phyloP scores from a whole-genome alignment of 345 rosid genomes.

The Toxicodendron radicans region DNA sequence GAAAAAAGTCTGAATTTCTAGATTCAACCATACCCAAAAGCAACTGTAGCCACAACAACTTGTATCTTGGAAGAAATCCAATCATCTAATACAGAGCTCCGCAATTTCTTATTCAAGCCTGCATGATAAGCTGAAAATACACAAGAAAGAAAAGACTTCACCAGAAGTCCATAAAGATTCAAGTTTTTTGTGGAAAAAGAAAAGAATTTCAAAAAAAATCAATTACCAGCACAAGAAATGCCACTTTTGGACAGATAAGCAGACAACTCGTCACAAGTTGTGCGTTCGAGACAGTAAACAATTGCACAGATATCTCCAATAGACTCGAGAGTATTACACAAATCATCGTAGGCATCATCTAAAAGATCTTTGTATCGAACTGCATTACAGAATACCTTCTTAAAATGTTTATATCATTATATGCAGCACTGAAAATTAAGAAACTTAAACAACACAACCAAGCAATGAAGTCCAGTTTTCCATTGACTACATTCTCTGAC shows the following conservation, averaged over 20 bases:
- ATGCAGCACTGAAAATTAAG: background rate
- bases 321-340: constrained; percentile 64
- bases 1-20: background rate
- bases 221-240: constrained; percentile 83
- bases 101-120: constrained; percentile 73
- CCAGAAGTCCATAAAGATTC: background rate
- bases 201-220: background rate
- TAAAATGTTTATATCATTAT: constrained; percentile 29
- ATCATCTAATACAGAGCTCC: constrained; percentile 81
- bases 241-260: constrained; percentile 67
- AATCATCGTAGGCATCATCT: constrained; percentile 70
- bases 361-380: constrained; percentile 91
- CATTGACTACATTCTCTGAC: background rate
- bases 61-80: constrained; percentile 92
- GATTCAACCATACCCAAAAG: constrained; percentile 78
- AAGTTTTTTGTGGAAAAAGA: constrained; percentile 1
- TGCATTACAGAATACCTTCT: constrained; percentile 41
- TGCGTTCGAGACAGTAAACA: constrained; percentile 92
- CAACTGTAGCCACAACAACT: constrained; percentile 97
- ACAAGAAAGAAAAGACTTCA: constrained; percentile 13
- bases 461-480: background rate
- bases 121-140: constrained; percentile 84
- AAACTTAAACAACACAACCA: constrained; percentile 7
- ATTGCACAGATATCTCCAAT: constrained; percentile 78
- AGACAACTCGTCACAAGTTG: constrained; percentile 88